phyloP scores from a whole-genome alignment of 2,329 filamentous ascomycete species.

The Helotiales sp. region DNA sequence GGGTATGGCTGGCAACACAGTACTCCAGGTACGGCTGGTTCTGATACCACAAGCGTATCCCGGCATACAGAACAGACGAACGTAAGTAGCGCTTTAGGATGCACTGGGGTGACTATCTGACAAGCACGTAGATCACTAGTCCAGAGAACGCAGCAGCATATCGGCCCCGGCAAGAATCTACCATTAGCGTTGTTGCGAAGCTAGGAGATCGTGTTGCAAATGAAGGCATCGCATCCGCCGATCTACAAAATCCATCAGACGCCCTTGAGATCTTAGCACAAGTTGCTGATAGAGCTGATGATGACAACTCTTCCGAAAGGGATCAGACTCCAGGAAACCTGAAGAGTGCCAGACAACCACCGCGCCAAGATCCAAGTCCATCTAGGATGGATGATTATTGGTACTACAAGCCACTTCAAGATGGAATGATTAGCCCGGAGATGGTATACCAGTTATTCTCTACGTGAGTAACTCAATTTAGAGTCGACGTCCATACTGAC shows the following conservation, averaged over 20 bases:
- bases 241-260: conserved; percentile 36
- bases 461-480: conserved; percentile 17
- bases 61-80: conserved; percentile 24
- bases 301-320: conserved; percentile 29
- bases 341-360: conserved; percentile 12
- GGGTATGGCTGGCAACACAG: conserved; percentile 20
- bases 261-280: conserved; percentile 35
- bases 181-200: conserved; percentile 19
- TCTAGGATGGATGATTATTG: conserved; percentile 25
- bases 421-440: conserved; percentile 29
- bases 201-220: conserved; percentile 12
- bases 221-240: conserved; percentile 33
- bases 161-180: conserved; percentile 20
- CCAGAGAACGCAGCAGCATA: conserved; percentile 18
- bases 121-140: conserved; percentile 17
- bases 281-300: conserved; percentile 34
- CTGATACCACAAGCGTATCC: conserved; percentile 20
- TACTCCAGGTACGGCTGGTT: conserved; percentile 15
- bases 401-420: conserved; percentile 31
- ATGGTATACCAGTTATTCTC: conserved; percentile 31
- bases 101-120: neutral
- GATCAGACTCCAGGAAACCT: conserved; percentile 20
- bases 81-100: conserved; percentile 13
- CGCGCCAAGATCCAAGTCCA: conserved; percentile 12
- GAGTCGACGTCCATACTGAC: neutral